Base-by-base conservation (phyloP, 2,329 filamentous ascomycete genomes). In the Neopestalotiopsis sp. region DNA sequence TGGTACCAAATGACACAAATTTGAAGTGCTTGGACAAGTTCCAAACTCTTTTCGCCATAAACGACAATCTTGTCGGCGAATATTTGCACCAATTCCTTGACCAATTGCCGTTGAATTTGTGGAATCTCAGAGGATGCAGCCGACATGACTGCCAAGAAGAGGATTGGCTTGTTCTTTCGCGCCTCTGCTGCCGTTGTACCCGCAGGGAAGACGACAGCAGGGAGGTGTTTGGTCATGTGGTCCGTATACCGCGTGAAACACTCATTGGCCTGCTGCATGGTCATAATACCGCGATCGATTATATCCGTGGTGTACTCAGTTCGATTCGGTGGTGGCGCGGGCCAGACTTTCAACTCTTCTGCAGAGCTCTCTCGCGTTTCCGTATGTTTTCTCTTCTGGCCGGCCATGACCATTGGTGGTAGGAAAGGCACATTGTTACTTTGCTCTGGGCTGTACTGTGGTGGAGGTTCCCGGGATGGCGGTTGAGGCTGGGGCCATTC, bases 1-100 rank as follows among this genome's bases (percentile, higher is more conserved):
- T 90, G 90, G 78, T 97, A 97, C 93, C 94, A 97, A 24, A 94
- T 87, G n/a, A 91, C 89, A 6, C 89, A 85, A 3, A 97, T 83
- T 69, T 93, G 87, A 56, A 97, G 82, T 1, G 93, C 89, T 80
- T 97, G 94, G 9, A 97, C 89, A 6, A 97, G 84, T 78, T 97
- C 94, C 20, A 97, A 81, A 45, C 89, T 93, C 83, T 97, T 97
- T 74, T 94, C 90, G 13, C 93, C 94, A 6, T 88, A 87, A 38
- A 94, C 83, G 73, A 96, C 87, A 56, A 95, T 86, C 72, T 89
- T 90, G 59, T 96, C 91, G 2, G 92, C 93, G 67, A 96, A 87
- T 12, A 90, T 83, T 70, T 90, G 89, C 82, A 94, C 92, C 67
- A 94, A 81, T 74, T 96, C 90, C 70, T 87, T 87, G 10, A 91